Evolutionary conservation across 2,329 filamentous ascomycete species (phyloP), one percentile per base, ranked within the genome.

Genomic region (Pseudogymnoascus sp.): DNA sequence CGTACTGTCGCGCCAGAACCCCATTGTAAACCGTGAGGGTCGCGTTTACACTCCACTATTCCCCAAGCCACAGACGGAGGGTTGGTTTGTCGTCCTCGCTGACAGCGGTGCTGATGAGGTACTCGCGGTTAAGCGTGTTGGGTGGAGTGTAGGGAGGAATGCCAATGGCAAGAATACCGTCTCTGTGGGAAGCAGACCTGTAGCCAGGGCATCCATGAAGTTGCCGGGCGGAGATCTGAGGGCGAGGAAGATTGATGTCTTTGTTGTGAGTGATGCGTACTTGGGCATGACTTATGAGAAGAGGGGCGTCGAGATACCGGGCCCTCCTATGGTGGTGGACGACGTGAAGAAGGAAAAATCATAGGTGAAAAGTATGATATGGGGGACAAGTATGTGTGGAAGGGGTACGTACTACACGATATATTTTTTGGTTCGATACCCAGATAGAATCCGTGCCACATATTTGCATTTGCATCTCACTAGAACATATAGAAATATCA

Each of bases 11-110:
- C 86, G 93, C 0, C 77, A 83, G 60, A 96, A 96, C 74, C 73
- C 83, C 1, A 75, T 88, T 3, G 78, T 79, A 11, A 83, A 88
- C 71, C 78, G 81, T 7, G 89, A 92, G 1, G 86, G 84, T 60
- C 84, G 88, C 66, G 89, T 97, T 72, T 96, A 88, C 70, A 91
- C 95, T 0, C 93, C 96, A 2, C 83, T 84, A 21, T 97, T 96
- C 77, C 93, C 93, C 1, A 99, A 99, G 76, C 86, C 92, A 14
- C 95, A 99, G 75, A 95, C 86, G 0, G 95, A 99, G 72, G 93
- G 93, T 0, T 97, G 88, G 83, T 97, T 99, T 75, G 84, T 95
- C 12, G 73, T 97, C 21, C 82, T 96, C 0, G 87, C 86, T 5
- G 86, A 89, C 69, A 71, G 83, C 2, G 78, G 78, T 0, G 82